Evolutionary conservation across 768 basidiomycete species (phyloP).

Genomic region (Boletales sp.): DNA sequence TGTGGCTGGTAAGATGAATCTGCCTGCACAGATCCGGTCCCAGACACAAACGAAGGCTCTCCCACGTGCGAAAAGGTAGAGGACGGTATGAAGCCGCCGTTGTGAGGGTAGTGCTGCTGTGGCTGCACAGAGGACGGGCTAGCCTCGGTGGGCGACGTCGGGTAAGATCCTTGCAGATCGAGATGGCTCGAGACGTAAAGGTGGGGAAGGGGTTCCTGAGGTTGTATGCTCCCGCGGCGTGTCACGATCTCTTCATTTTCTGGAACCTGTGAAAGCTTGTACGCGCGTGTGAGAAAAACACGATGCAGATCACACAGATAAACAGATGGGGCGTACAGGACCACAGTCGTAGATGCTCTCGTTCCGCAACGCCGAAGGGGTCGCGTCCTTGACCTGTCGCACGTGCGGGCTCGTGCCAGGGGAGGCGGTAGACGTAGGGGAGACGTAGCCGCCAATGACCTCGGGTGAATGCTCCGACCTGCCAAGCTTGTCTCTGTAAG

Average conservation of each 20-base stretch:
- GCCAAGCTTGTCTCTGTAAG: constrained; percentile 25
- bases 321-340: constrained; percentile 16
- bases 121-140: constrained; percentile 14
- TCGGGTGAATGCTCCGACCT: constrained; percentile 22
- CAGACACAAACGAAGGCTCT: constrained; percentile 18
- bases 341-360: constrained; percentile 26
- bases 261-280: constrained; percentile 21
- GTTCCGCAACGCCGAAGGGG: constrained; percentile 20
- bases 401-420: constrained; percentile 35
- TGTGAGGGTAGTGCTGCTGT: constrained; percentile 16
- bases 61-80: constrained; percentile 9
- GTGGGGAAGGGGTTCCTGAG: constrained; percentile 17
- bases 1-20: constrained; percentile 13
- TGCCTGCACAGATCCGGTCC: constrained; percentile 6
- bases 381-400: constrained; percentile 21
- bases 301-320: neutral
- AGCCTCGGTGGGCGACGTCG: constrained; percentile 16
- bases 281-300: constrained; percentile 1
- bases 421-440: constrained; percentile 44
- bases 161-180: constrained; percentile 14
- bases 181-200: constrained; percentile 19
- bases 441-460: constrained; percentile 35
- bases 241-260: constrained; percentile 19
- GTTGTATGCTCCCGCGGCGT: constrained; percentile 27
- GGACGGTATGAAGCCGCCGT: constrained; percentile 11